Evolutionary conservation across 2,329 filamentous ascomycete species (phyloP), one percentile per base, ranked within the genome.

Genomic region (Periconia macrospinosa): DNA sequence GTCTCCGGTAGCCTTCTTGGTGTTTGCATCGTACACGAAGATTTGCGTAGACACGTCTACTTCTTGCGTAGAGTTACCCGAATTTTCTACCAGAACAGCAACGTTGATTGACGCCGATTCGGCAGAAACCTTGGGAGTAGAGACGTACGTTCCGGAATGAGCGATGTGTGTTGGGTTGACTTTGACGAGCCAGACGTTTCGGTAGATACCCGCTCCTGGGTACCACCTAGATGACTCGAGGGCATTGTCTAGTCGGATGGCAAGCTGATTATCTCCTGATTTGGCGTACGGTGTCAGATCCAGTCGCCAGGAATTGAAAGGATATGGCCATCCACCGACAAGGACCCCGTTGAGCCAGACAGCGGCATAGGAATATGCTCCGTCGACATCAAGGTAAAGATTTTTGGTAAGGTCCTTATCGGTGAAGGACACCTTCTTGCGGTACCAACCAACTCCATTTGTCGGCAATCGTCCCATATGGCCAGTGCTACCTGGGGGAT

Each of bases 391-490:
- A 5, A 82, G 63, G 48, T 73, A 82, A 13, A 81, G 68, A 63
- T 49, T 77, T 79, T 9, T 67, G 70, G 17, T 58, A 49, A n/a
- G 76, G 0, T 49, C 46, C 5, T 58, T n/a, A 11, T 59, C 37
- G 2, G 78, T 51, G 27, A 42, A 19, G 0, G 63, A 59, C 1
- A 83, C 9, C 2, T 64, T 76, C 27, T 74, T 71, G 3, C 81
- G 78, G 57, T 83, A 83, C 81, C 80, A 83, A 1, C 78, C 81
- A 1, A 84, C 75, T 2, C 81, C 81, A n/a, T 82, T 75, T 19
- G 76, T 71, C 0, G 81, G 81, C 33, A 84, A 61, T 1, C 77
- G 70, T 14, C 77, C 78, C 68, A 77, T 76, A 7, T 71, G 74
- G 2, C 77, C 75, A 9, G 63, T 61, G 1, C 79, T 67, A 3